Evolutionary conservation across 2,329 filamentous ascomycete genomes (phyloP).

Genomic region (Aspergillus clavatus): DNA sequence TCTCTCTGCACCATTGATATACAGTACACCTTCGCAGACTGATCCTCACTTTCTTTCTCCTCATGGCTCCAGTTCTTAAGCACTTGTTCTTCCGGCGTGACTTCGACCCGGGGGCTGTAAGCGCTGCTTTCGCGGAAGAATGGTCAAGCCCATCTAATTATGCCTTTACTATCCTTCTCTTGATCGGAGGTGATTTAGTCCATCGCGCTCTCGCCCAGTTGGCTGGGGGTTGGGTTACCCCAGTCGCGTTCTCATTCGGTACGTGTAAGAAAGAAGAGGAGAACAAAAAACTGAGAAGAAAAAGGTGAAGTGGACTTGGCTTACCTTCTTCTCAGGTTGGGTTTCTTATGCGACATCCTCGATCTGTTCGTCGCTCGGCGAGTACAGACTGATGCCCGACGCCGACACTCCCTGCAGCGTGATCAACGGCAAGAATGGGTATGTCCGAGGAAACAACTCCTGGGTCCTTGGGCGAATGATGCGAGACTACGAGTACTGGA

Average conservation of each 20-base stretch:
- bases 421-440: constrained; percentile 36
- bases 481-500: constrained; percentile 39
- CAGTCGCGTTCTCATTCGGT: constrained; percentile 38
- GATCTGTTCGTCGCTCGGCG: constrained; percentile 28
- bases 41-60: too few relatives aligned
- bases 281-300: too few relatives aligned
- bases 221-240: constrained; percentile 22
- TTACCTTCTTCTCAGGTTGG: constrained; percentile 22
- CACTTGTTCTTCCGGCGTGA: not conserved
- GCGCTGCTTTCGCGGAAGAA: not conserved
- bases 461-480: constrained; percentile 45
- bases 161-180: constrained; percentile 31
- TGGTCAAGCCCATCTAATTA: constrained; percentile 20
- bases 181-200: constrained; percentile 36
- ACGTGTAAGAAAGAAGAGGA: not conserved
- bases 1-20: not conserved
- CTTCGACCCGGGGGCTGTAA: not conserved
- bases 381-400: constrained; percentile 32
- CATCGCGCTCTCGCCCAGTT: constrained; percentile 33
- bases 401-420: constrained; percentile 30
- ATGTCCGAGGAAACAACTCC: constrained; percentile 35
- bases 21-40: too few relatives aligned
- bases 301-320: too few relatives aligned
- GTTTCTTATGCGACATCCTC: constrained; percentile 33
- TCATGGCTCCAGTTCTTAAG: not conserved